Evolutionary conservation across 2,329 filamentous ascomycete genomes (phyloP).

Genomic region (Monosporascus sp.): DNA sequence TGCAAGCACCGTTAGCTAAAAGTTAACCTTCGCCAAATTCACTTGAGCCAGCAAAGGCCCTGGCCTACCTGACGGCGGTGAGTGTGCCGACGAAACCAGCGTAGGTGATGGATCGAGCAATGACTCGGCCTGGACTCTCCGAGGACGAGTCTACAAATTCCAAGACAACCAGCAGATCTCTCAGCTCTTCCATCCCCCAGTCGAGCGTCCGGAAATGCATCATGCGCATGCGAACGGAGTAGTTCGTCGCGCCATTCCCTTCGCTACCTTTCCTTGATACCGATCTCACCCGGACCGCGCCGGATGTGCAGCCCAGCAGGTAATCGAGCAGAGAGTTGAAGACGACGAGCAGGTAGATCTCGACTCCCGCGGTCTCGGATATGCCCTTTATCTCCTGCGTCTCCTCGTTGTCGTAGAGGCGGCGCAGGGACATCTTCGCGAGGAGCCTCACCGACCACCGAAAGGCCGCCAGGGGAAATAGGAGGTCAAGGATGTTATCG

Average conservation of each 20-base stretch:
- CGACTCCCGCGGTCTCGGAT: conserved; percentile 40
- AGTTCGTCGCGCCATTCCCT: conserved; percentile 1
- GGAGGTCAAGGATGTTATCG: conserved; percentile 37
- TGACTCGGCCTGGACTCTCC: conserved; percentile 26
- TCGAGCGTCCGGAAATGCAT: conserved; percentile 52
- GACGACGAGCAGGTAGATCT: conserved; percentile 54
- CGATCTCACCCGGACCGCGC: conserved; percentile 24
- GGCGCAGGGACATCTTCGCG: conserved; percentile 41
- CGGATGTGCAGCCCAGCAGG: conserved; percentile 60
- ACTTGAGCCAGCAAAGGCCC: not conserved
- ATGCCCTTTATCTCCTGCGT: conserved; percentile 58
- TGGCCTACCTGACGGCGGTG: conserved; percentile 39
- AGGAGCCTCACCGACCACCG: conserved; percentile 26
- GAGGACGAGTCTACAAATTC: conserved; percentile 36
- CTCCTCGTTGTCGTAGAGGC: conserved; percentile 49
- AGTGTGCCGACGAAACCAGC: conserved; percentile 46
- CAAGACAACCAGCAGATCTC: conserved; percentile 44
- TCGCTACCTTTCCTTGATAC: conserved; percentile 35
- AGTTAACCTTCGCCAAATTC: not conserved
- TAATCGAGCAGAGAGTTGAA: conserved; percentile 60
- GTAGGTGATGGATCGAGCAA: conserved; percentile 44
- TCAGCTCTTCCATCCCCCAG: conserved; percentile 47
- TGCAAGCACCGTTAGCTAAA: conserved; percentile 9
- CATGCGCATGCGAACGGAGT: conserved; percentile 24
- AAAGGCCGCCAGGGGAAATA: conserved; percentile 15